phyloP scores from a whole-genome alignment of 768 basidiomycete genomes.

The Asterophora parasitica region DNA sequence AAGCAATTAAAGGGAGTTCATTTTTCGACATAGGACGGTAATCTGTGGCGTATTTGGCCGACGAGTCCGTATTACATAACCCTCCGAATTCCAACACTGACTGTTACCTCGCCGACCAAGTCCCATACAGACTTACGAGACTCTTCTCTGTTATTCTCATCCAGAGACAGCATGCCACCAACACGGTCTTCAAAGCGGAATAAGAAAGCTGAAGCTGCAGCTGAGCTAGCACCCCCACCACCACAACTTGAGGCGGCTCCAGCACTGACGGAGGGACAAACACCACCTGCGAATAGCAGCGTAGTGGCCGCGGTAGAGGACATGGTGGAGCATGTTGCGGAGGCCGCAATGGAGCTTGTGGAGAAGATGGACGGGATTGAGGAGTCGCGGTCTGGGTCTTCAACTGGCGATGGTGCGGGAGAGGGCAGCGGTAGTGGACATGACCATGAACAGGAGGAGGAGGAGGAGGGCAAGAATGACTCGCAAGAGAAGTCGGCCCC shows the following conservation, averaged over 20 bases:
- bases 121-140: too few species aligned
- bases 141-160: too few species aligned
- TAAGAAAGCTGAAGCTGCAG: not conserved
- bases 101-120: too few species aligned
- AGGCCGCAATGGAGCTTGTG: conserved; percentile 24
- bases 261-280: not conserved
- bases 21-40: too few species aligned
- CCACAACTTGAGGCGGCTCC: not conserved
- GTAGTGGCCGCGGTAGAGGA: not conserved
- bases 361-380: conserved; percentile 27
- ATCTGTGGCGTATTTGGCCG: too few species aligned
- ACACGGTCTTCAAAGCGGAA: conserved; percentile 11
- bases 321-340: not conserved
- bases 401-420: conserved; percentile 8
- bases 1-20: too few species aligned
- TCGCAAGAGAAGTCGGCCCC: conserved; percentile 2
- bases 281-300: not conserved
- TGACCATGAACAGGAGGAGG: conserved; percentile 22
- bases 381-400: not conserved
- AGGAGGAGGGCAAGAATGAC: conserved; percentile 13
- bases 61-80: too few species aligned
- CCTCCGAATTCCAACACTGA: too few species aligned
- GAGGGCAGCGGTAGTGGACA: conserved; percentile 13
- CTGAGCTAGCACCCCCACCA: not conserved
- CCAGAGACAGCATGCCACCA: too few species aligned